phyloP scores from a whole-genome alignment of 805 yeast genomes.

The Myxozyma neglecta region DNA sequence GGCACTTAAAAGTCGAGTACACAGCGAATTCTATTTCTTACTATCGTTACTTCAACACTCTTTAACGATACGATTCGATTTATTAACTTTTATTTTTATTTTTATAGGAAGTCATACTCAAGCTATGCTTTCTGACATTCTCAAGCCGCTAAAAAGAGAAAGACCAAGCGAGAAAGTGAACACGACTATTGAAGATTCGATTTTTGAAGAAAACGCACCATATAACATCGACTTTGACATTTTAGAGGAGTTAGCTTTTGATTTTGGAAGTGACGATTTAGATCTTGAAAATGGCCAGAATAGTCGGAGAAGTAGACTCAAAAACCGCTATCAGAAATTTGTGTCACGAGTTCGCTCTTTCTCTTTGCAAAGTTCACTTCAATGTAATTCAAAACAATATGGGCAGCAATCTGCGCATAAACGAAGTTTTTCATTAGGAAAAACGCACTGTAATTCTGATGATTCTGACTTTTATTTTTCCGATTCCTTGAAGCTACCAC shows the following conservation, averaged over 20 bases:
- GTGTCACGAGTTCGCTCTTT: not conserved
- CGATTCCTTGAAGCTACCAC: conserved; percentile 10
- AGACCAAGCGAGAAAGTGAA: not conserved
- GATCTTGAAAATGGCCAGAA: not conserved
- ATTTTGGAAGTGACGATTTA: too few species aligned
- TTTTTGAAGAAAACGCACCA: too few species aligned
- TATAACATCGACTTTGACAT: too few species aligned
- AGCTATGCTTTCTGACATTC: not conserved
- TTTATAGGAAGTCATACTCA: not conserved
- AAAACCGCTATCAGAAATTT: conserved; percentile 1
- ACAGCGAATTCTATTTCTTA: too few species aligned
- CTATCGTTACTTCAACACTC: too few species aligned
- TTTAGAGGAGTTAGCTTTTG: too few species aligned
- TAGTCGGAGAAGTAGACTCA: not conserved
- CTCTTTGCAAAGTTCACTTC: not conserved
- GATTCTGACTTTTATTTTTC: not conserved
- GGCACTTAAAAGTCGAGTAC: too few species aligned
- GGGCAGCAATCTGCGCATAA: not conserved
- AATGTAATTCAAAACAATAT: not conserved
- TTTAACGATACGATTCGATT: not conserved
- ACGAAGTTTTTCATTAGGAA: not conserved
- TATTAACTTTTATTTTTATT: not conserved
- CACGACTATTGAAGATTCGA: too few species aligned
- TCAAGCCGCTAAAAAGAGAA: not conserved
- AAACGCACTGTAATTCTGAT: too few species aligned